Percentiles rank a stretch among this genome's conserved stretches.
phyloP scores from a whole-genome alignment of 2,329 filamentous ascomycete genomes.

The Arthroderma sp. region DNA sequence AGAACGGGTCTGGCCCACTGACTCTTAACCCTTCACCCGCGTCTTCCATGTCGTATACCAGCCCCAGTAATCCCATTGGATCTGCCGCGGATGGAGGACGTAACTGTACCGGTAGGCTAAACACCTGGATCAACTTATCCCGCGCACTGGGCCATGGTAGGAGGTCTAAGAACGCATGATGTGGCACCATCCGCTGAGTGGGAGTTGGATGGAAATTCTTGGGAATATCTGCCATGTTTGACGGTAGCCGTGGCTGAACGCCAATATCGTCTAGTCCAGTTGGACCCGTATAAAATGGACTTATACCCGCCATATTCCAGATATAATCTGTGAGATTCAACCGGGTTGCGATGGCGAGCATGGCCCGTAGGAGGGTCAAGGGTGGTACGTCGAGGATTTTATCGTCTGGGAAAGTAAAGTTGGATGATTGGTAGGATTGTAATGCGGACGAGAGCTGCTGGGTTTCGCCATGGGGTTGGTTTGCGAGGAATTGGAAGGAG shows the following conservation, averaged over 20 bases:
- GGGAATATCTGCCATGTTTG: conserved; percentile 31
- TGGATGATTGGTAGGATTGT: conserved; percentile 16
- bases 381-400: conserved; percentile 40
- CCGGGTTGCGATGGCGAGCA: conserved; percentile 38
- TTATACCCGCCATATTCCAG: conserved; percentile 38
- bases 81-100: conserved; percentile 39
- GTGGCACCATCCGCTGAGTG: conserved; percentile 40
- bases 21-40: conserved; percentile 41
- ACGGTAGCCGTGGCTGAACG: conserved; percentile 17
- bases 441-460: conserved; percentile 15
- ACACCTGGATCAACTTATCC: conserved; percentile 42
- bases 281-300: conserved; percentile 34
- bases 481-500: conserved; percentile 12
- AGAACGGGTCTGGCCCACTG: conserved; percentile 40
- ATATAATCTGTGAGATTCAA: conserved; percentile 34
- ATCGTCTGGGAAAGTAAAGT: conserved; percentile 35
- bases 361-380: conserved; percentile 38
- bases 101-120: conserved; percentile 38
- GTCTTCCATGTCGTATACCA: conserved; percentile 49
- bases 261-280: conserved; percentile 7
- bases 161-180: conserved; percentile 48
- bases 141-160: conserved; percentile 47
- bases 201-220: conserved; percentile 40
- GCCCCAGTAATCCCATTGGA: conserved; percentile 39
- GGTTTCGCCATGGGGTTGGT: conserved; percentile 6